Evolutionary conservation across 768 basidiomycete species (phyloP).

Genomic region (Dacryopinax primogenitus): DNA sequence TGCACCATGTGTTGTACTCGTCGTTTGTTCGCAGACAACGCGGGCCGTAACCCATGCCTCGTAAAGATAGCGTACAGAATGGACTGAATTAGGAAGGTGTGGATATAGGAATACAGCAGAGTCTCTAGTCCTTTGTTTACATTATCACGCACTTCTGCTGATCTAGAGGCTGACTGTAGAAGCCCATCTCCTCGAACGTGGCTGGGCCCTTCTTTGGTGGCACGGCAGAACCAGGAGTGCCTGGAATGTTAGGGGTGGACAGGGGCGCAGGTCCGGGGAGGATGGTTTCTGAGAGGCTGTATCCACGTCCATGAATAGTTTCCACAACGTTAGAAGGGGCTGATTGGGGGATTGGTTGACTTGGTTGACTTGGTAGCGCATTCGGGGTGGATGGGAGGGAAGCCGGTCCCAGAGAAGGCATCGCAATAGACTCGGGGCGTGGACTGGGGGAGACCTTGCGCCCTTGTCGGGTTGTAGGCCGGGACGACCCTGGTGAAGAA

Average conservation of each 20-base stretch:
- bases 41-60: no score
- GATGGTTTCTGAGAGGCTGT: background rate
- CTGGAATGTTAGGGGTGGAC: constrained; percentile 5
- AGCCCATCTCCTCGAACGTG: constrained; percentile 92
- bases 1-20: no score
- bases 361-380: background rate
- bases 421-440: constrained; percentile 9
- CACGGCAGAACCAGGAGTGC: constrained; percentile 8
- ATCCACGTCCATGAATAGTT: background rate
- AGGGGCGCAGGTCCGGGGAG: background rate
- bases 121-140: constrained; percentile 33
- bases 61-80: background rate
- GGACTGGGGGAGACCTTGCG: constrained; percentile 12
- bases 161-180: constrained; percentile 61
- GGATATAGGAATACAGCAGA: background rate
- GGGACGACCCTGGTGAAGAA: background rate
- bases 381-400: constrained; percentile 12
- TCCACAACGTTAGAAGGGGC: background rate
- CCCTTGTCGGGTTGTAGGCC: background rate
- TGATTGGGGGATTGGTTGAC: background rate
- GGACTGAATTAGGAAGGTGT: background rate
- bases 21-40: no score
- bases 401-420: background rate
- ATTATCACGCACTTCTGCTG: constrained; percentile 80
- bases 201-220: constrained; percentile 37